Base-by-base conservation (phyloP, 2,329 filamentous ascomycete genomes). In the Botrytis galanthina region DNA sequence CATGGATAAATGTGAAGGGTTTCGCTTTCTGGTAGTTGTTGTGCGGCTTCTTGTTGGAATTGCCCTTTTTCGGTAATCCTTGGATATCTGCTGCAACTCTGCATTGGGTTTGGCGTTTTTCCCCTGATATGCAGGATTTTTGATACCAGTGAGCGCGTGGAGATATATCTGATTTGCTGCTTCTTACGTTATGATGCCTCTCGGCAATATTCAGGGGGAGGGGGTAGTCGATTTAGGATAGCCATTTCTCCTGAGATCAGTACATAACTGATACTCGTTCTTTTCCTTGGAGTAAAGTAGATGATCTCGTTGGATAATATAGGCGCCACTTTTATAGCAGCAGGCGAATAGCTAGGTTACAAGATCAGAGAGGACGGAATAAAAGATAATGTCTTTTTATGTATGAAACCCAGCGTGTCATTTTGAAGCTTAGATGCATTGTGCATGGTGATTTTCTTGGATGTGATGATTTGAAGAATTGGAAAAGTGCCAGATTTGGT, bases 81-180 rank as follows among this genome's bases (percentile, higher is more conserved):
- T 73, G 77, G 75, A 73, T 76, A 74, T 68, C 57, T 67, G 60
- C 66, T 64, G 32, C 72, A 74, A 39, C 68, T 68, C 64, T 70
- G 32, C 69, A 66, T 73, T 70, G 51, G 71, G 71, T 77, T 75
- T 76, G 76, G 78, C 77, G 78, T 79, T 77, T 76, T 61, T 75
- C 73, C 64, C 76, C 73, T 75, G 75, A 74, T 76, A 74, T 71
- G 37, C 64, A 63, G 74, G 74, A 75, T 37, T 73, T 77, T 74
- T 73, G 76, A 75, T 76, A 76, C 72, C 73, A 74, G 63, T 75
- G 71, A 74, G 72, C 71, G 73, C 62, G 60, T 71, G 72, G 74
- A 74, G 74, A 75, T 75, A 70, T 74, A 71, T 76, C 74, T 75
- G 74, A 75, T 76, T 75, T 77, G 74, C 75, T 75, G 74, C 76